phyloP scores from a whole-genome alignment of 352 stramenopile genomes.

The Aphanomyces invadans region DNA sequence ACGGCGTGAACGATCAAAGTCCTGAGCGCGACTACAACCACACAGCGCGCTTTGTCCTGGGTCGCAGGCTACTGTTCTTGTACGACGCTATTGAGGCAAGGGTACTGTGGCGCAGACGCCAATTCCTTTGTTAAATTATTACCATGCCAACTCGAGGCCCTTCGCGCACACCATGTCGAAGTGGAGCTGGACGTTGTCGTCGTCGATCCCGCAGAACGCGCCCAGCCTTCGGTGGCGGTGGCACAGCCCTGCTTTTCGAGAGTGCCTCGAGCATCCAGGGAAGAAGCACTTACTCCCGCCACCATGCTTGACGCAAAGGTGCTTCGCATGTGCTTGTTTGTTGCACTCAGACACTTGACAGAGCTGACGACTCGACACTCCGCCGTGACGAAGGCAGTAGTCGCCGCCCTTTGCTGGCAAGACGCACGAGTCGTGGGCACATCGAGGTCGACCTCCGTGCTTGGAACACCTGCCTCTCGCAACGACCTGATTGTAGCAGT shows the following conservation, averaged over 20 bases:
- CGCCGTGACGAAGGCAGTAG: conserved; percentile 18
- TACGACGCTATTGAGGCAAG: no score
- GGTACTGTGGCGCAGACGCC: background rate
- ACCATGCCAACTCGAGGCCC: background rate
- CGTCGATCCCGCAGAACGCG: background rate
- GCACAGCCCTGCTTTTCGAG: conserved; percentile 14
- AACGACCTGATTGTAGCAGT: conserved; percentile 21
- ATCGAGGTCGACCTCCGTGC: conserved; percentile 77
- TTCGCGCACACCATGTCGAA: background rate
- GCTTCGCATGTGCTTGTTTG: conserved; percentile 20
- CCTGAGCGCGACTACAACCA: no score
- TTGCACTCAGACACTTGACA: conserved; percentile 1
- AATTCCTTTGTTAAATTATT: background rate
- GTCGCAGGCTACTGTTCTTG: no score
- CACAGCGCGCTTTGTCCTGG: no score
- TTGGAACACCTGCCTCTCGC: conserved; percentile 57
- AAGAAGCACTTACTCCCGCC: conserved; percentile 17
- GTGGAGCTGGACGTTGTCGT: background rate
- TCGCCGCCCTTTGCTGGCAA: conserved; percentile 27
- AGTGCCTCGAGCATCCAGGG: conserved; percentile 4
- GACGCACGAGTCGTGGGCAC: conserved; percentile 57
- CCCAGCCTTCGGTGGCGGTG: conserved; percentile 10
- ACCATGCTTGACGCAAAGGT: conserved; percentile 18
- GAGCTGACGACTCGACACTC: conserved; percentile 5
- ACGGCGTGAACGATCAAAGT: no score